Conservation (phyloP, 257 asterid species). For the Solanum piurae region DNA sequence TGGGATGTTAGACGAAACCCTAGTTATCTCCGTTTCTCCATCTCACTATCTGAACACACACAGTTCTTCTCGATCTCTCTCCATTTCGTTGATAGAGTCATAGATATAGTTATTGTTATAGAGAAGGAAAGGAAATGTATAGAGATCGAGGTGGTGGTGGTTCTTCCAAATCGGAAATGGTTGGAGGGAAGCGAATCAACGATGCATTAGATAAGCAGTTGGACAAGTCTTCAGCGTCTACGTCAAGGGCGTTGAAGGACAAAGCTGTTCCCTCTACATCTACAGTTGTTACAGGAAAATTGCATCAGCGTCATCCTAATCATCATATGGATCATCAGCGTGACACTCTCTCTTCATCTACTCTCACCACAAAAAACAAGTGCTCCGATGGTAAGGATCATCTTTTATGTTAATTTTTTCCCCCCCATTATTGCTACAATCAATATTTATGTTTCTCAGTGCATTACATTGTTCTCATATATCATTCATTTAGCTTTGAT, state of each 20-base stretch:
- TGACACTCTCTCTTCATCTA: neutral
- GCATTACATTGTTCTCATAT: neutral
- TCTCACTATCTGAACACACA: neutral
- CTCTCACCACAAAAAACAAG: slow-evolving; percentile 41
- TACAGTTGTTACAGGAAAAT: slow-evolving; percentile 24
- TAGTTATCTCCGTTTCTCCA: neutral
- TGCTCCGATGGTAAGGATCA: slow-evolving; percentile 55
- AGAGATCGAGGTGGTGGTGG: slow-evolving; percentile 57
- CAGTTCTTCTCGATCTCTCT: neutral
- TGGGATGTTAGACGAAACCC: neutral
- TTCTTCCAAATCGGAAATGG: slow-evolving; percentile 50
- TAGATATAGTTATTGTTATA: neutral
- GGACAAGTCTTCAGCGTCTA: slow-evolving; percentile 70
- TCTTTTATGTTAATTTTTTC: neutral
- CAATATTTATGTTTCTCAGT: neutral
- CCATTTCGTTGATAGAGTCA: neutral
- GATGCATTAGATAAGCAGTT: slow-evolving; percentile 87
- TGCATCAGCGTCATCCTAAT: slow-evolving; percentile 31
- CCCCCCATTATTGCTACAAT: neutral
- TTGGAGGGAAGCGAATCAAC: slow-evolving; percentile 84
- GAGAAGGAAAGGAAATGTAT: slow-evolving; percentile 30
- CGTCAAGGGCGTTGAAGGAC: slow-evolving; percentile 48
- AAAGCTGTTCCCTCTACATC: slow-evolving; percentile 57
- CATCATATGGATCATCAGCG: slow-evolving; percentile 20
- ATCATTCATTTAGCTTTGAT: neutral